Evolutionary conservation across 768 basidiomycete species (phyloP), one percentile per base, ranked within the genome.

Genomic region (Phanerochaete sordida): DNA sequence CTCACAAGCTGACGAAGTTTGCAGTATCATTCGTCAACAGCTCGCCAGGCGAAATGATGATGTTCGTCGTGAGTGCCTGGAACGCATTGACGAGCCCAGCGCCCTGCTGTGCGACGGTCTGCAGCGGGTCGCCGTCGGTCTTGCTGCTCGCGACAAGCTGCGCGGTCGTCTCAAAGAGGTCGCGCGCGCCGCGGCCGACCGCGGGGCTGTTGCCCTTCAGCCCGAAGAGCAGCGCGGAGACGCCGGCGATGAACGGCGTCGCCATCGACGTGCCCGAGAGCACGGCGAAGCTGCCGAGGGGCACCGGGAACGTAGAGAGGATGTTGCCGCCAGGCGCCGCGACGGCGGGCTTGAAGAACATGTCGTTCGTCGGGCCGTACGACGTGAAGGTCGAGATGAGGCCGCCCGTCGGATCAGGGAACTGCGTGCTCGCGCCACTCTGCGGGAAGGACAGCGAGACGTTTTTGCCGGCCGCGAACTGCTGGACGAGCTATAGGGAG

Each of bases 21-120:
- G 81, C 77, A 3, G 86, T 88, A 67, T 88, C 87, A 62, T 90
- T 89, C 43, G 87, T 70, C 37, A 82, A 64, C n/a, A 88, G 73
- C 65, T 86, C 80, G 15, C 79, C 77, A 5, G 84, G 85, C 4
- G 80, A 77, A 27, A 88, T 71, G 39, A 81, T 67, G 3, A 84
- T 80, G 0, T 76, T 79, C 4, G 80, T 73, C 54, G 81, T 76
- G 48, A 88, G 74, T 0, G 87, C 86, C 57, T 81, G 76, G 68
- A 79, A 84, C 13, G 83, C 82, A 59, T 88, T 75, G 56, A 88
- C 73, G 50, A 86, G 65, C 13, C 84, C 84, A 12, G 82, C 79
- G 45, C 84, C 84, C 63, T 83, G 82, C 58, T 82, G 79, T 0
- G 81, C 76, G 8, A 78, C 70, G 16, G 81, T 84, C 64, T 84